Evolutionary conservation across 2,329 filamentous ascomycete species (phyloP).

Genomic region (Verticillium albo-atrum): DNA sequence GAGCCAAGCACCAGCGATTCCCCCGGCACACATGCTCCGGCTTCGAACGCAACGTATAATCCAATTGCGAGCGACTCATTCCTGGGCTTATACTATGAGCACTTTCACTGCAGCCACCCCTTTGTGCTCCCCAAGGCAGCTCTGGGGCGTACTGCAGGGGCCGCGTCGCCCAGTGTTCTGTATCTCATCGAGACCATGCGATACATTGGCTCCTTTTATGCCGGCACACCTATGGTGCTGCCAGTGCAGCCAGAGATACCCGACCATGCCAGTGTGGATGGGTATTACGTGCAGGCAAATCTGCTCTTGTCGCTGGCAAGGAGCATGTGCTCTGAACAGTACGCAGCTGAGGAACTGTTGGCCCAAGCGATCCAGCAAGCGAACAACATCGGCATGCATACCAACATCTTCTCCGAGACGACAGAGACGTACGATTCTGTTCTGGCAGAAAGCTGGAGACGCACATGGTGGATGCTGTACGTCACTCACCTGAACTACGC

Average conservation of each 20-base stretch:
- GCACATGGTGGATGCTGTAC: constrained; percentile 71
- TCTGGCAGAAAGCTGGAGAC: constrained; percentile 55
- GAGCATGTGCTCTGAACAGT: not conserved
- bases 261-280: constrained; percentile 28
- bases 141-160: constrained; percentile 9
- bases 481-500: constrained; percentile 27
- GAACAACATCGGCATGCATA: constrained; percentile 53
- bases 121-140: constrained; percentile 15
- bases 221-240: constrained; percentile 5
- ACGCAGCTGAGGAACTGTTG: not conserved
- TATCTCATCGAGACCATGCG: constrained; percentile 20
- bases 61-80: constrained; percentile 15
- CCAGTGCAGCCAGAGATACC: constrained; percentile 16
- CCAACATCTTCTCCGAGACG: constrained; percentile 48
- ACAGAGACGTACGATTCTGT: constrained; percentile 41
- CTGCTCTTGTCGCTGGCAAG: not conserved
- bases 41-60: not conserved
- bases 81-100: constrained; percentile 28
- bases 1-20: not conserved
- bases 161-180: constrained; percentile 7
- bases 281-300: constrained; percentile 18
- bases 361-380: constrained; percentile 42
- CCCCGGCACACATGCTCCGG: not conserved
- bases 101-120: constrained; percentile 28
- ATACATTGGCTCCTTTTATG: constrained; percentile 29